Evolutionary conservation across 2,329 filamentous ascomycete species (phyloP), one percentile per base, ranked within the genome.

Genomic region (Ploettnerulaceae sp.): DNA sequence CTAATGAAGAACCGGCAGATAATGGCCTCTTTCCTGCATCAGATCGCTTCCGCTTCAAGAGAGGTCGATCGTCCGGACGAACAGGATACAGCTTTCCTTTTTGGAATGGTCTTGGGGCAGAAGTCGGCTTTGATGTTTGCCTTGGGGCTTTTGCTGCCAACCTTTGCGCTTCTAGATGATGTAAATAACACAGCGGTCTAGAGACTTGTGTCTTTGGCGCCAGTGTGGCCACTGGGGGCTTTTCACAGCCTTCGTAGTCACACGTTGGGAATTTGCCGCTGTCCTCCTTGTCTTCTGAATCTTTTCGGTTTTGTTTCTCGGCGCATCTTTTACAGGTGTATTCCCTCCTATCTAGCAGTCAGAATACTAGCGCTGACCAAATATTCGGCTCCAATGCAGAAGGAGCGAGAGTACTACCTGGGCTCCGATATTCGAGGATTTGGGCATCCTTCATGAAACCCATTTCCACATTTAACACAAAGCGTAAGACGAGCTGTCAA

Each of bases 391-490:
- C n/a, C n/a, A n/a, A n/a, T n/a, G n/a, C n/a, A n/a, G n/a, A n/a
- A n/a, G n/a, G n/a, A n/a, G n/a, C n/a, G n/a, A n/a, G n/a, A 7
- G 4, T 12, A 7, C 31, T 40, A 40, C 37, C 15, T 28, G 25
- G 7, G 15, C 11, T 40, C 25, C 11, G 20, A 7, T 3, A 42
- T 33, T 14, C 39, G 32, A 12, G 57, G 53, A 12, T 45, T 45
- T 29, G 53, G 52, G 40, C 57, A 60, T 18, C 25, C 45, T 11
- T 38, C 33, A 36, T 61, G 58, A 40, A 45, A 60, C 24, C 38
- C 24, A 7, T 38, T 45, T 21, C 38, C 51, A 15, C 59, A 62
- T 29, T 36, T 43, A 3, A 31, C 26, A 44, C 60, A 61, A 21
- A 20, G 24, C 11, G 54, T 32, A 14, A 61, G 49, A 9, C 51